Base-by-base conservation (phyloP, 352 stramenopile genomes). In the Peronospora destructor region DNA sequence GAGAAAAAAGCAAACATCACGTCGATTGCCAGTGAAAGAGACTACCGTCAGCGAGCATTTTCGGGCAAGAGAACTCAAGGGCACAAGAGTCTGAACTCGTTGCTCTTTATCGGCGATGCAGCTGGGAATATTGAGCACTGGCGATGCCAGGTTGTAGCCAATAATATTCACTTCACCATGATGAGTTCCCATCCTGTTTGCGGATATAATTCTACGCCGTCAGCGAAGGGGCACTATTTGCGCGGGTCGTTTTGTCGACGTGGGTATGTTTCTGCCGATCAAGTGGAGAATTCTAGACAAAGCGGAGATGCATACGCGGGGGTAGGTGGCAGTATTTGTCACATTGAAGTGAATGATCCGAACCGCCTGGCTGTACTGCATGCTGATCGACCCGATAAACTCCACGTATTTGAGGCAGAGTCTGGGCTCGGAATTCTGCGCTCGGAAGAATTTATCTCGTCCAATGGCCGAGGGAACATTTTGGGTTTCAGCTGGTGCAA, bases 291-390 rank as follows among this genome's bases (percentile, higher is more conserved):
- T 47, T 53, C n/a, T 8, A 45, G 14, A 33, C 36, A 52, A 47
- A 44, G n/a, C 19, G 32, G 35, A 34, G 45, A 56, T 38, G 29
- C 21, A 14, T 30, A 28, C 29, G 28, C 36, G 6, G 34, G 44
- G 2, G 21, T 46, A 9, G 8, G 16, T 37, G 17, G 37, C 8
- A 70, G 75, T 12, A 71, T 90, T 32, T 55, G 56, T 28, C 78
- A 91, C 34, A 89, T 93, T 45, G 79, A 91, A 69, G 76, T 93
- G 13, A 76, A 93, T 47, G 82, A 93, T 50, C 82, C 80, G 3
- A 93, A 93, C 45, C 79, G 82, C 17, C 58, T 93, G 26, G 82
- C 79, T 1, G 71, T 93, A 7, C 40, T 93, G 11, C 64, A 82
- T 54, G 52, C 58, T 23, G 52, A 61, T 45, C 60, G 55, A 21